Percentiles rank a stretch among this genome's conserved stretches.
Conservation (phyloP, 352 stramenopile species). For the Pythium plurisporium region DNA sequence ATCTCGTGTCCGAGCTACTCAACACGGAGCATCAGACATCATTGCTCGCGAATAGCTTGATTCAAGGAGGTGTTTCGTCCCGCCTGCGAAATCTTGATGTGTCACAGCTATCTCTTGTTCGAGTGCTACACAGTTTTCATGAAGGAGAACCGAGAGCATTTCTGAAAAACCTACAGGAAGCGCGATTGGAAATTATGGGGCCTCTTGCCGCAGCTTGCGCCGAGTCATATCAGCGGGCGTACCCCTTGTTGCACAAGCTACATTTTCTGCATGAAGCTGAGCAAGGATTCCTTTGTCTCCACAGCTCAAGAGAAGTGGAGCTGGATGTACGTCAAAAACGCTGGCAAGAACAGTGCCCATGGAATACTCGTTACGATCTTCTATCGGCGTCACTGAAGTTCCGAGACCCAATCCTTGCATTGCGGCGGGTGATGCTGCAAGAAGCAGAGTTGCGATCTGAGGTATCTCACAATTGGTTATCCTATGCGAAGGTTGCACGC, state of each 20-base stretch:
- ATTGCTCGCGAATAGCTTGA: constrained; percentile 32
- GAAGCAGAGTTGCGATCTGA: constrained; percentile 54
- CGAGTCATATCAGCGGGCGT: constrained; percentile 45
- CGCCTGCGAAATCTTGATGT: constrained; percentile 64
- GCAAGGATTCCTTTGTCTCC: constrained; percentile 26
- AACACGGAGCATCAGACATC: constrained; percentile 72
- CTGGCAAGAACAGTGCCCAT: constrained; percentile 64
- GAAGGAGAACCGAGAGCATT: constrained; percentile 48
- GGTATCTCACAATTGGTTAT: constrained; percentile 79
- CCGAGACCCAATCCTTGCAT: constrained; percentile 75
- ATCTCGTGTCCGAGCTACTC: constrained; percentile 68
- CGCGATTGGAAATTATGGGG: constrained; percentile 41
- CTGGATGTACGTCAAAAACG: constrained; percentile 7
- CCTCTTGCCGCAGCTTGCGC: constrained; percentile 34
- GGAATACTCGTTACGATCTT: constrained; percentile 63
- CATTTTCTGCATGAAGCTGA: constrained; percentile 48
- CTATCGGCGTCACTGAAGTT: constrained; percentile 81
- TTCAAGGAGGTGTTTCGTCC: constrained; percentile 30
- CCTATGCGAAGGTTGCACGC: constrained; percentile 77
- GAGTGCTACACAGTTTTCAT: constrained; percentile 77
- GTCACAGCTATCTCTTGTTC: constrained; percentile 73
- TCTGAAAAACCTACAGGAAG: constrained; percentile 56
- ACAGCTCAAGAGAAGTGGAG: constrained; percentile 1
- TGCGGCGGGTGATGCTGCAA: constrained; percentile 73
- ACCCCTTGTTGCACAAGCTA: constrained; percentile 39